Evolutionary conservation across 495 filamentous ascomycete species (phyloP), one percentile per base, ranked within the genome.

Genomic region (Hypomontagnella monticulosa): DNA sequence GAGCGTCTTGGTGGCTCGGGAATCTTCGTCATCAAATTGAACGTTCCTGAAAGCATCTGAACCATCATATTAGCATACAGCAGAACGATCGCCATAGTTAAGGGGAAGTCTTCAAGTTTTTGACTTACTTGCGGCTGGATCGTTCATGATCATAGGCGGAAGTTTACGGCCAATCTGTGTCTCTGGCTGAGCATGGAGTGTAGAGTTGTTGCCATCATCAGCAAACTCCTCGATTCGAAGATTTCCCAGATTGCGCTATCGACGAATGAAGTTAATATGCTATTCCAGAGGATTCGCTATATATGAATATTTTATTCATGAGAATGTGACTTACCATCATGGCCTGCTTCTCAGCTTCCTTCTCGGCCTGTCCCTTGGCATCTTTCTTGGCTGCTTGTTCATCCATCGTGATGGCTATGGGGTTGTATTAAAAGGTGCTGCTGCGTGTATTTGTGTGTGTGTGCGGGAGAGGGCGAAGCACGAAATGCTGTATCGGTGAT

Each of bases 161-260:
- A 1, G 36, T 4, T 18, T 6, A 12, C 4, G 8, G 38, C 33
- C 32, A 41, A 27, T 14, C 15, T 10, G 7, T 15, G 8, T 2
- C 33, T 11, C 6, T 7, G 34, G 12, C 8, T 14, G 8, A 37
- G 23, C 14, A 34, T 40, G 58, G 16, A 33, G 8, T 37, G 5
- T 19, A 14, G 6, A 5, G 12, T 18, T 7, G 36, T 15, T 6
- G 3, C n/a, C 34, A 14, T 68, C 57, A 2, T 0, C 16, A 16
- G 54, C 63, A 6, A 71, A 30, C 4, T 69, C 57, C 15, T 73
- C 71, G 2, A 65, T 54, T 18, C 71, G 54, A 40, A 18, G 18
- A 40, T 67, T 65, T 3, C 71, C 71, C 1, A 73, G 59, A 14
- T 73, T 69, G 16, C 23, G 12, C 71, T 73, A 55, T 52, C 52